These are phyloP conservation scores for Saccharomyces hybrid DNA, from an alignment of 1,139 yeast genomes.

Conservation along the genomic window DNA sequence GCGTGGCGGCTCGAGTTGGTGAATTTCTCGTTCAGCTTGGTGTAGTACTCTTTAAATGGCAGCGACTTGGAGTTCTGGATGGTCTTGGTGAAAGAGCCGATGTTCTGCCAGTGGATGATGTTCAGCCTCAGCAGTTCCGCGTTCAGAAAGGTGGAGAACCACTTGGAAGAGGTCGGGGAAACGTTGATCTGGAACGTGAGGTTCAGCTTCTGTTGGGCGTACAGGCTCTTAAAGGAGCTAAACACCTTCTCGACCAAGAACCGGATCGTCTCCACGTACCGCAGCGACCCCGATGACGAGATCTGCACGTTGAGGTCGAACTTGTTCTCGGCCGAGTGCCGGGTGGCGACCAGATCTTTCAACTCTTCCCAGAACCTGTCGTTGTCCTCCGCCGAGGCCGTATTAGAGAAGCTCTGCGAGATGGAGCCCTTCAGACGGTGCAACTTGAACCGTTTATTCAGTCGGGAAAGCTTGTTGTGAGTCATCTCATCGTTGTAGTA, in stretches of 20 bases:
- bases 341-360: constrained; percentile 2
- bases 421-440: constrained; percentile 22
- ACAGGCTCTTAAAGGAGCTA: constrained; percentile 5
- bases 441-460: constrained; percentile 27
- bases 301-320: constrained; percentile 8
- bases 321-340: constrained; percentile 1
- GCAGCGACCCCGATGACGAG: constrained; percentile 27
- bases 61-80: constrained; percentile 7
- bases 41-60: constrained; percentile 30
- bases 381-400: constrained; percentile 11
- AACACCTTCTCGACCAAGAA: constrained; percentile 26
- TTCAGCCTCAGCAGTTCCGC: constrained; percentile 18
- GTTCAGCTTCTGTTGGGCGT: constrained; percentile 9
- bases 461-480: constrained; percentile 22
- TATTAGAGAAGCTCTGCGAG: constrained; percentile 21
- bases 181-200: constrained; percentile 20
- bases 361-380: constrained; percentile 16
- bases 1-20: constrained; percentile 3
- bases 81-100: constrained; percentile 11
- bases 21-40: constrained; percentile 24
- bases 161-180: constrained; percentile 26
- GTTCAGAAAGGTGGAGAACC: constrained; percentile 29
- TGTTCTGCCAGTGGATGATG: constrained; percentile 6
- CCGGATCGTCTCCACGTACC: constrained; percentile 30
- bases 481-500: constrained; percentile 29